Evolutionary conservation across 1,139 yeast genomes (phyloP).

Genomic region (Magnusiomyces suaveolens): DNA sequence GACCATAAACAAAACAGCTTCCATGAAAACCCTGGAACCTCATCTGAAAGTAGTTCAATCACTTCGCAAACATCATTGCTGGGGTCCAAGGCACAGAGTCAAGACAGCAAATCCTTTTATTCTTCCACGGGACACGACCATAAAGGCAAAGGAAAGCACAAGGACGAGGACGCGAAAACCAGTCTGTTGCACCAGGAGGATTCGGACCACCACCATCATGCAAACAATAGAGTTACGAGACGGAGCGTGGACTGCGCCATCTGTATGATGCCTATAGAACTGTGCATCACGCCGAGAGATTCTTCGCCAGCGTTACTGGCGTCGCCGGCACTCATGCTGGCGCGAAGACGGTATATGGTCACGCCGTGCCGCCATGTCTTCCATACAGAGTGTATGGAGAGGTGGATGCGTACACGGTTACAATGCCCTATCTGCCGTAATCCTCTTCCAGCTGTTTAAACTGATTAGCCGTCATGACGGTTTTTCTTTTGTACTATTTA

Average conservation of each 20-base stretch:
- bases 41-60: neutral
- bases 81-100: neutral
- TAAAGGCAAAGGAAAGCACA: too few relatives aligned
- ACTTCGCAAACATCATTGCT: neutral
- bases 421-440: conserved; percentile 93
- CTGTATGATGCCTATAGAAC: conserved; percentile 68
- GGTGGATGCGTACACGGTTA: conserved; percentile 86
- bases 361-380: conserved; percentile 89
- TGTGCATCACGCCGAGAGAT: conserved; percentile 41
- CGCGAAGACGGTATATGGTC: conserved; percentile 55
- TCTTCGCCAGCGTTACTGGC: conserved; percentile 24
- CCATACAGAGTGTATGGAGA: conserved; percentile 77
- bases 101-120: neutral
- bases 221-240: conserved; percentile 11
- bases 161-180: too few relatives aligned
- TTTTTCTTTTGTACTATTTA: neutral
- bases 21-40: neutral
- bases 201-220: neutral
- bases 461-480: too few relatives aligned
- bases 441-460: conserved; percentile 58
- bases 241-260: conserved; percentile 62
- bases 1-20: neutral
- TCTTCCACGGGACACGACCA: neutral
- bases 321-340: conserved; percentile 30
- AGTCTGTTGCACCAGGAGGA: too few relatives aligned